A percentile compares a stretch with the other conserved stretches of the same genome.
These are phyloP conservation scores for Cyathus striatus DNA, from an alignment of 768 basidiomycete genomes.

Conservation along the genomic window DNA sequence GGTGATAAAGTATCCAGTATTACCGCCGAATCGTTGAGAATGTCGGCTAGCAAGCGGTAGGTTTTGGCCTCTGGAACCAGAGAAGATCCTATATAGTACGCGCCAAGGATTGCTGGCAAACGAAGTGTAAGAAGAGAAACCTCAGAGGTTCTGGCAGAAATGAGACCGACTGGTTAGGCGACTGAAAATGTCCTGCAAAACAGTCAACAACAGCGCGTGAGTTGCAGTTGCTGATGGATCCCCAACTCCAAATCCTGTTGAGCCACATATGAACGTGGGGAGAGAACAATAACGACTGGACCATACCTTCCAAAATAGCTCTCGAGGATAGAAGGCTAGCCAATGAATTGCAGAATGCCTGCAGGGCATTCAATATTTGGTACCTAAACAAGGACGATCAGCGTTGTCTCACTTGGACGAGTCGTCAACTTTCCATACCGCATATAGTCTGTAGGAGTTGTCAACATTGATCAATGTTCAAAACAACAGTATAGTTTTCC, in stretches of 20 bases:
- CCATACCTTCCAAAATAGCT: conserved; percentile 59
- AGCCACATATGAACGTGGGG: neutral
- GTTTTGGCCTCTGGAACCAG: conserved; percentile 68
- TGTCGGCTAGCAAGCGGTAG: conserved; percentile 62
- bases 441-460: conserved; percentile 42
- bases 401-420: neutral
- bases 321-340: conserved; percentile 60
- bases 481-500: neutral
- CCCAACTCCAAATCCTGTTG: conserved; percentile 63
- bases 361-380: conserved; percentile 60
- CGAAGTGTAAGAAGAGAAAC: too few relatives aligned
- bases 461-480: neutral
- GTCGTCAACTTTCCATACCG: conserved; percentile 28
- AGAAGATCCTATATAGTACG: conserved; percentile 57
- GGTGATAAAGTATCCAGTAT: conserved; percentile 60
- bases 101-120: conserved; percentile 53
- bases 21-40: conserved; percentile 58
- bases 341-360: conserved; percentile 67
- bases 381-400: conserved; percentile 53
- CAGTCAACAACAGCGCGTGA: conserved; percentile 55
- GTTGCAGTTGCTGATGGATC: conserved; percentile 63
- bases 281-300: neutral
- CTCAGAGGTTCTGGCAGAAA: neutral
- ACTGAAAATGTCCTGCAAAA: conserved; percentile 62
- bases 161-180: conserved; percentile 52